phyloP scores from a whole-genome alignment of 2,329 filamentous ascomycete genomes.

The Magnaporthiopsis poae region DNA sequence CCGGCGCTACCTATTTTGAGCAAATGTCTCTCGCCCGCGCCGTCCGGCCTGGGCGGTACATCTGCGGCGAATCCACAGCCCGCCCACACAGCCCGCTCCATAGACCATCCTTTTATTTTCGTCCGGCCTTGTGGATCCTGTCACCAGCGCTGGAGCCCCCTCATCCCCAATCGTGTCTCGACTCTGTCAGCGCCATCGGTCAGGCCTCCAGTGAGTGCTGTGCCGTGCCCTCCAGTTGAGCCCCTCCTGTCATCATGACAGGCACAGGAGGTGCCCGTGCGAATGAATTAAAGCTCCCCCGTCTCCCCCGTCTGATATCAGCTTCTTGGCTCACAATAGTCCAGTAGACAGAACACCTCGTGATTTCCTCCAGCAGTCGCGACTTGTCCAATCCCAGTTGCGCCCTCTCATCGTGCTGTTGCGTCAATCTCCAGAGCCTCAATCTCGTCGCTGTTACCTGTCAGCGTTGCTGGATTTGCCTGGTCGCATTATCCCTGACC shows the following conservation, averaged over 20 bases:
- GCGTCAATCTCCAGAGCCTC: background rate
- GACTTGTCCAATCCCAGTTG: background rate
- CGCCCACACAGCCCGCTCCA: background rate
- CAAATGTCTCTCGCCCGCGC: no score
- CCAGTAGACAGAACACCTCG: background rate
- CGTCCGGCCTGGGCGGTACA: no score
- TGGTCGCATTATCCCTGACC: background rate
- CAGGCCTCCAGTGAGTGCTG: no score
- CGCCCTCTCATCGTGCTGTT: no score
- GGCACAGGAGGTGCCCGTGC: background rate
- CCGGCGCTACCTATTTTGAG: no score
- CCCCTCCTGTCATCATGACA: background rate
- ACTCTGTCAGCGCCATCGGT: background rate
- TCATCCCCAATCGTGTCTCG: background rate
- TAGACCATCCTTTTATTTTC: background rate
- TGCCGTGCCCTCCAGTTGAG: background rate
- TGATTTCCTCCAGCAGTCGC: background rate
- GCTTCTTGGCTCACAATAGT: background rate
- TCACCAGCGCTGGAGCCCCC: no score
- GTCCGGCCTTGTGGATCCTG: background rate
- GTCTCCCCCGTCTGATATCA: background rate
- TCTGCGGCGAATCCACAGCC: no score
- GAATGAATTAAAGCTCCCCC: background rate
- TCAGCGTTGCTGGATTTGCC: background rate
- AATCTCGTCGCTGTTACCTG: background rate